Conservation (phyloP, 768 basidiomycete genomes). For the Tricholoma terreum region DNA sequence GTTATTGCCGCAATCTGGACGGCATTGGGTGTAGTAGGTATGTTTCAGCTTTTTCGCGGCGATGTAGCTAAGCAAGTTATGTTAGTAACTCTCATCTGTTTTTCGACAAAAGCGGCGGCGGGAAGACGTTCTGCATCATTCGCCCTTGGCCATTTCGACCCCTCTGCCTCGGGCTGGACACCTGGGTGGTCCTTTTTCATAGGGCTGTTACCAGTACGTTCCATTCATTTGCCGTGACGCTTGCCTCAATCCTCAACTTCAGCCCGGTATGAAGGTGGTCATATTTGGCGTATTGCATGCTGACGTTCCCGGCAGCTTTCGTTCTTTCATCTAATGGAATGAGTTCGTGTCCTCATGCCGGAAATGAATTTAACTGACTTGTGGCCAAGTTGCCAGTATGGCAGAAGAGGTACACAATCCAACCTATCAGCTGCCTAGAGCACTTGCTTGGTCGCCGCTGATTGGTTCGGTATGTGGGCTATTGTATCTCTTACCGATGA, state of each 20-base stretch:
- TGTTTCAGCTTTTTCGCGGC: background rate
- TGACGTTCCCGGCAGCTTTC: conserved; percentile 34
- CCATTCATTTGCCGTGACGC: background rate
- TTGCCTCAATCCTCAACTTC: background rate
- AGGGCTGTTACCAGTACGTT: conserved; percentile 52
- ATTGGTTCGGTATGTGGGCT: conserved; percentile 51
- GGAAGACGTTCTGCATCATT: conserved; percentile 54
- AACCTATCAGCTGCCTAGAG: conserved; percentile 48
- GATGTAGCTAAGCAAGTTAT: background rate
- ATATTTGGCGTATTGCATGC: background rate
- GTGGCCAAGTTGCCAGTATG: conserved; percentile 52
- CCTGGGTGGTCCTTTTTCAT: conserved; percentile 71
- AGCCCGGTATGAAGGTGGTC: conserved; percentile 29
- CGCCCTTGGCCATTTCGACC: conserved; percentile 57
- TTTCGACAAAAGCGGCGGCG: conserved; percentile 45
- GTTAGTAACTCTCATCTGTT: background rate
- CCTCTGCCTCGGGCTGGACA: conserved; percentile 64
- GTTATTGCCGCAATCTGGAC: conserved; percentile 63
- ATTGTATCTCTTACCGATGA: conserved; percentile 56
- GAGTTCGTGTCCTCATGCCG: conserved; percentile 34
- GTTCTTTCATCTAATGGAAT: conserved; percentile 60
- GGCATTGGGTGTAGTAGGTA: conserved; percentile 51
- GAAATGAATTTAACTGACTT: conserved; percentile 1
- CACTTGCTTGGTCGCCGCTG: conserved; percentile 52
- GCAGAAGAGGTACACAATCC: conserved; percentile 67